phyloP scores from a whole-genome alignment of 805 yeast genomes.

The Starmerella stellata region DNA sequence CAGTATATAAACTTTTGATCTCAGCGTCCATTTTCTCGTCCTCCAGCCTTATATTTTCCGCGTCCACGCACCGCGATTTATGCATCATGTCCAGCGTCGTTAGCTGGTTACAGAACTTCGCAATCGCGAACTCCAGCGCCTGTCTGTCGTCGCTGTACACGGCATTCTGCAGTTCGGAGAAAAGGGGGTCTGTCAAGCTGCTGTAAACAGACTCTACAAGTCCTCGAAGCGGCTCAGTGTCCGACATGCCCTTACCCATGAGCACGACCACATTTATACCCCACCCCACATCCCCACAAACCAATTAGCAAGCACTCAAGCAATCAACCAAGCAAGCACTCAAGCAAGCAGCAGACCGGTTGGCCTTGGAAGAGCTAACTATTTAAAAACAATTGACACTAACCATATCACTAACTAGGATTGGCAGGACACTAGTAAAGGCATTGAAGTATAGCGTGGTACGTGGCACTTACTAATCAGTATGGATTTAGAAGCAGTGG shows the following conservation, averaged over 20 bases:
- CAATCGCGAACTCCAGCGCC: neutral
- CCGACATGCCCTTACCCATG: no score
- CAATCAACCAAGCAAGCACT: no score
- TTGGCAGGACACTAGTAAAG: no score
- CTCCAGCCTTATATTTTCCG: neutral
- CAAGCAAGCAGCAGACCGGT: no score
- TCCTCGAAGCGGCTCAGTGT: neutral
- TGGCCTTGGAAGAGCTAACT: no score
- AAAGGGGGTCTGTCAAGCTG: slow-evolving; percentile 3
- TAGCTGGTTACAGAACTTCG: slow-evolving; percentile 2
- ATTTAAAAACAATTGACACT: no score
- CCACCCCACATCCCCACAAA: no score
- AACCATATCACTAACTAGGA: no score
- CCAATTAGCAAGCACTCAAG: no score
- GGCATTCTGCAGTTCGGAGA: slow-evolving; percentile 1
- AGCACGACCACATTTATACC: no score
- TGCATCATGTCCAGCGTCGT: slow-evolving; percentile 4
- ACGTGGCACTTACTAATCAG: neutral
- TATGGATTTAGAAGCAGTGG: slow-evolving; percentile 7
- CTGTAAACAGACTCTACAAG: slow-evolving; percentile 4
- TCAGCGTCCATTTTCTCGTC: neutral
- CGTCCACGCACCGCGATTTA: slow-evolving; percentile 4
- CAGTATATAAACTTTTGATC: neutral
- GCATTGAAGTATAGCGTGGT: no score
- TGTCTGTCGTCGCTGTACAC: neutral